Conservation (phyloP, 2,329 filamentous ascomycete genomes). For the Botryotinia convoluta region DNA sequence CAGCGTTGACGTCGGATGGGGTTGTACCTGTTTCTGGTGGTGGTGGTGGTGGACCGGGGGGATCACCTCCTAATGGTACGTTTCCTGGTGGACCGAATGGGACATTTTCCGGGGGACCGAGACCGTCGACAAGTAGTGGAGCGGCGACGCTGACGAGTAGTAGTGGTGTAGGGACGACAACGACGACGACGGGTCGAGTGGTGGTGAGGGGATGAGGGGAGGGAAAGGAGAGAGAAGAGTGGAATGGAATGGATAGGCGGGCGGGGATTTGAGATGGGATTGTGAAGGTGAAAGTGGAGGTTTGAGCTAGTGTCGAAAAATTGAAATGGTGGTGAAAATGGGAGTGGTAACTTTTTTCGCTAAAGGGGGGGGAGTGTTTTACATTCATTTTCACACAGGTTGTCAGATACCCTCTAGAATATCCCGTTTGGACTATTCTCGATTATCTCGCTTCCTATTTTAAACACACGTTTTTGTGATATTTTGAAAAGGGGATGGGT, state of each 20-base stretch:
- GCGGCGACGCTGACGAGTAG: background rate
- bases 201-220: background rate
- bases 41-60: background rate
- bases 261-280: background rate
- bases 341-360: background rate
- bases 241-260: background rate
- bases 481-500: background rate
- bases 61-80: conserved; percentile 5
- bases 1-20: background rate
- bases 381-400: background rate
- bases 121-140: background rate
- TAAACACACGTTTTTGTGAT: background rate
- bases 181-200: background rate
- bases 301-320: background rate
- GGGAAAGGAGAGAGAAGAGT: background rate
- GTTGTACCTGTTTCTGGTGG: background rate
- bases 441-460: background rate
- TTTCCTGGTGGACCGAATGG: conserved; percentile 6
- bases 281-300: background rate
- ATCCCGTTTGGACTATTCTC: background rate
- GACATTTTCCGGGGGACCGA: background rate
- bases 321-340: background rate
- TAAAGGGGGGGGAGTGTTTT: background rate
- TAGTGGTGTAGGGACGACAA: background rate
- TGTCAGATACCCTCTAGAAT: background rate